Base-by-base conservation (phyloP, 805 yeast species). In the Candida methanosorbosa region DNA sequence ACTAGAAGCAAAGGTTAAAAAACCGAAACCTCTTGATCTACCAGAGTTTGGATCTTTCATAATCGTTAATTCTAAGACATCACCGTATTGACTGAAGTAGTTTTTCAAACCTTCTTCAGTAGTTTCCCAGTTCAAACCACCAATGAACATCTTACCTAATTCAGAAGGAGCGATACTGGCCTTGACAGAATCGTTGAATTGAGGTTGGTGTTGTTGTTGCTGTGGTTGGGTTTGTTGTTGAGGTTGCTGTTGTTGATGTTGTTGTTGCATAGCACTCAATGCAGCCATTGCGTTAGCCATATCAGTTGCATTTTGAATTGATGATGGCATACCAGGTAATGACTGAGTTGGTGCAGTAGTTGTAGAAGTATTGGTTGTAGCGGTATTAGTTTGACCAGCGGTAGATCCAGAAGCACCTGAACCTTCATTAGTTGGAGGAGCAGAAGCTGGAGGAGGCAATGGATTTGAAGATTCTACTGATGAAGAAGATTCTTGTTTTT, bases 81-180 rank as follows among this genome's bases (percentile, higher is more conserved):
- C 90, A 47, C 98, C 98, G 55, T 74, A 90, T 57, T 88, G 80
- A 32, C 80, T 65, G 56, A 90, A 90, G 56, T 90, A 90, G 36
- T 76, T 79, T 45, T 71, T 77, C 60, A 90, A 64, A 23, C 81
- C 75, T 42, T 87, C 94, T 52, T 90, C 97, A 12, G 88, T 79
- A 13, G 98, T 90, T 54, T 90, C 97, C 97, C 97, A 90, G 52
- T 90, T 92, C 49, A 90, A 75, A 33, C 98, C 98, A 43, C 98
- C 98, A 57, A 86, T 75, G 52, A 87, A 87, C 94, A 87, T 83
- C 55, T 87, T 87, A 36, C 94, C 94, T 43, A 78, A 78, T 49
- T 84, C 95, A 44, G 78, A 73, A 42, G 52, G 45, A 22, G 73
- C 59, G 43, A 75, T 55, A 57, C 76, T 72, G 13, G 73, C 75